Base-by-base conservation (phyloP, 1,284 basidiomycete genomes). In the Apiotrichum porosum region DNA sequence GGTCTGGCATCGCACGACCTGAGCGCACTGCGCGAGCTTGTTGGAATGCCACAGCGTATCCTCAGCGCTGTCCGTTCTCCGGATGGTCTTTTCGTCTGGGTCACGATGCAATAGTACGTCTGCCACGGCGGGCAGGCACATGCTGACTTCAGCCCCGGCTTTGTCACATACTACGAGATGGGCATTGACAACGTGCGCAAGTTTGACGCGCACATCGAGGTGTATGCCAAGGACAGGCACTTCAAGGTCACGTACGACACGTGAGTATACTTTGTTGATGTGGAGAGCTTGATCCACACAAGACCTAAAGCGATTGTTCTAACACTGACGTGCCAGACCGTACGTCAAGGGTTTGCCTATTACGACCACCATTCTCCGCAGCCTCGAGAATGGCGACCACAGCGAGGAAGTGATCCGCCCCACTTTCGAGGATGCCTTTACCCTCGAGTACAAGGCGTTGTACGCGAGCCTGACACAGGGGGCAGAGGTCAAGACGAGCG, bases 161-260 rank as follows among this genome's bases (percentile, higher is more conserved):
- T 71, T 37, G 63, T 60, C 10, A 63, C 67, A 14, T 60, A 65
- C 47, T 71, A 65, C 51, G 70, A 70, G 56, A 64, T 72, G 44
- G 69, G 61, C 0, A 71, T 75, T 21, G 73, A 75, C 51, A 39
- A 68, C 10, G 73, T 76, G 1, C 66, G 65, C 13, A 50, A 69
- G 2, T 76, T 77, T 50, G 75, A 77, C 44, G 70, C 73, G 2
- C 70, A 71, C 45, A 66, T 76, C 50, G 76, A 77, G 51, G 69
- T 76, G 10, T 70, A 69, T 46, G 71, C 69, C 9, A 61, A 64
- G 23, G 65, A 72, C 32, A 66, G 72, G 38, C 54, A 74, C 9
- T 56, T 76, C 43, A 69, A 72, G 42, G 67, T 77, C 26, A 60
- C 64, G 14, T 75, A 71, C 50, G 71, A 75, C 48, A 72, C 72